Base-by-base conservation (phyloP, 1,284 basidiomycete genomes). In the Trichosporon sp. region DNA sequence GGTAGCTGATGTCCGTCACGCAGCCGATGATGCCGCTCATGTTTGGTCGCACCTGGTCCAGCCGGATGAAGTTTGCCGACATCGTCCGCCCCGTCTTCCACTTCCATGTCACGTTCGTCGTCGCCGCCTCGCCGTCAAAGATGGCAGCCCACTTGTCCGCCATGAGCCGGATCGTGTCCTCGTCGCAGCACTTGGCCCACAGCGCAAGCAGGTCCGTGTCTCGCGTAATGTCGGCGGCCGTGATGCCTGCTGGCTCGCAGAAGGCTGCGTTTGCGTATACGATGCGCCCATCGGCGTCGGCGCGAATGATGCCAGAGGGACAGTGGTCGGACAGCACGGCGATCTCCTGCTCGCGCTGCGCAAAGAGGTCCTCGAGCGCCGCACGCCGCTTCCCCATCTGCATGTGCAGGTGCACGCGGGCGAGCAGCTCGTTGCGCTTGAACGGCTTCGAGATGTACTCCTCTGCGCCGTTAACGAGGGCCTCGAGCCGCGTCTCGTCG, bases 401-500 rank as follows among this genome's bases (percentile, higher is more conserved):
- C 65, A 73, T 69, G 40, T 74, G 69, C 54, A 71, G 60, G 58
- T 74, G 65, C 46, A 74, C 72, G 31, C 80, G 73, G 11, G 78
- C 78, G 37, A 82, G 64, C 4, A 81, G 71, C 60, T 81, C 80
- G 44, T 72, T 67, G 4, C 69, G 64, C 23, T 66, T 69, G 68
- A 73, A 74, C 11, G 74, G 73, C 59, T 74, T 74, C 11, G 62
- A 21, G 33, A 76, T 54, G 49, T 66, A 73, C 63, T 76, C 73
- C 60, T 81, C 79, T 2, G 78, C 80, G 16, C 80, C 80, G 21
- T 71, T 75, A 2, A 79, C 64, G 6, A 74, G 60, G 10, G 70
- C 69, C 5, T 66, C 71, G 4, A 74, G 63, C 25, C 69, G 62
- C 10, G 60, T 25, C 23, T 71, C 69, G 32, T 69, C 71, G 37